Conservation (phyloP, 73 alveolate species). For the Paramecium caudatum region DNA sequence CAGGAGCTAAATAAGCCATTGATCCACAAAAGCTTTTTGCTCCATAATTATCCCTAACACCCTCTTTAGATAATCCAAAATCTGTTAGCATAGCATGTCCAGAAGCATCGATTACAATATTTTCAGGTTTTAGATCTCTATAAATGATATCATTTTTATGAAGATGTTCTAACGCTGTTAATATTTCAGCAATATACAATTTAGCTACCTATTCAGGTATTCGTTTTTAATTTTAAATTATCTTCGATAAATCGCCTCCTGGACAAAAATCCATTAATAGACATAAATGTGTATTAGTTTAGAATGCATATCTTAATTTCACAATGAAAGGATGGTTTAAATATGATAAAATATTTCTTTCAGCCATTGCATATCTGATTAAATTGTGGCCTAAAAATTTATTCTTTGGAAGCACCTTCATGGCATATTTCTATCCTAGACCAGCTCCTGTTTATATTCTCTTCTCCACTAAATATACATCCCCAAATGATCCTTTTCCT, state of each 20-base stretch:
- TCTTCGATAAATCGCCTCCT: conserved; percentile 89
- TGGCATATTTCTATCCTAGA: conserved; percentile 65
- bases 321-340: conserved; percentile 91
- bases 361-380: conserved; percentile 95
- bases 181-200: conserved; percentile 87
- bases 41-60: conserved; percentile 76
- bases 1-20: conserved; percentile 90
- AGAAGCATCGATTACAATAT: conserved; percentile 84
- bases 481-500: conserved; percentile 78
- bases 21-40: conserved; percentile 87
- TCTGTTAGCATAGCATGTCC: conserved; percentile 87
- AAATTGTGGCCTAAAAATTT: conserved; percentile 91
- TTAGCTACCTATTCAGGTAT: conserved; percentile 88
- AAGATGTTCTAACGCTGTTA: conserved; percentile 88
- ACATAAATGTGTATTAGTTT: conserved; percentile 89
- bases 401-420: conserved; percentile 79
- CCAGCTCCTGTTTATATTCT: conserved; percentile 77
- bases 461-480: conserved; percentile 72
- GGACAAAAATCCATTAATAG: conserved; percentile 96
- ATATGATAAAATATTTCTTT: conserved; percentile 33
- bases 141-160: conserved; percentile 84
- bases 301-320: conserved; percentile 91
- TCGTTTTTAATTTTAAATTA: conserved; percentile 71
- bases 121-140: conserved; percentile 89
- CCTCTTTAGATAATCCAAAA: conserved; percentile 87